Base-by-base conservation (phyloP, 169 alveolate genomes). In the Cryptosporidium bovis region DNA sequence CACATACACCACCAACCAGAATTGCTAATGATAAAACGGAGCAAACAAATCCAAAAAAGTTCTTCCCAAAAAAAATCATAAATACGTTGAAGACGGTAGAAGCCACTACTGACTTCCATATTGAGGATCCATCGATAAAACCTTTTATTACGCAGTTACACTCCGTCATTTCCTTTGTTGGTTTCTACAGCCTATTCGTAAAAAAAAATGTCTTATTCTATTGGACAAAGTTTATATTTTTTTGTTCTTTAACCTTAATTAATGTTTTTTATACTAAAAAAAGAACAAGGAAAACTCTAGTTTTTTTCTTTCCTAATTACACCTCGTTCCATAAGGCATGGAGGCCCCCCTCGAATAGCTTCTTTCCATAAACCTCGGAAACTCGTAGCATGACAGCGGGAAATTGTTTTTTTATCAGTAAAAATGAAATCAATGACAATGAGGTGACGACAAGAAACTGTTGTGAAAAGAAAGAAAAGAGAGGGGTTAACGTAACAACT, bases 81-180 rank as follows among this genome's bases (percentile, higher is more conserved):
- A 56, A 77, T 7, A 62, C 29, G 18, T 77, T 77, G 64, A 77
- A 77, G 40, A 62, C n/a, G 29, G 87, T 62, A 16, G 71, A 60
- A 24, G 71, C 87, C 40, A 56, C 71, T 2, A 62, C 87, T 33
- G 87, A 77, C 64, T 77, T 77, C 87, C 87, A 77, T 29, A 77
- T 29, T 36, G 87, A 77, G 18, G 69, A 34, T 6, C 87, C 87
- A 77, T 62, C 64, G 2, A 77, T 20, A 34, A 62, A 56, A 40
- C 71, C 87, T 56, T 77, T 77, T 60, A 77, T 15, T 48, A 77
- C n/a, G 51, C 71, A 77, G 24, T 60, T 29, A 33, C 87, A 77
- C 3, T 77, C 87, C 8, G 77, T 31, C 87, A 77, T 77, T 34
- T 77, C 64, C 34, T n/a, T 65, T 46, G 16, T 10, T 20, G 31